These are phyloP conservation scores for Peronospora destructor DNA, from an alignment of 352 stramenopile genomes.

Conservation along the genomic window DNA sequence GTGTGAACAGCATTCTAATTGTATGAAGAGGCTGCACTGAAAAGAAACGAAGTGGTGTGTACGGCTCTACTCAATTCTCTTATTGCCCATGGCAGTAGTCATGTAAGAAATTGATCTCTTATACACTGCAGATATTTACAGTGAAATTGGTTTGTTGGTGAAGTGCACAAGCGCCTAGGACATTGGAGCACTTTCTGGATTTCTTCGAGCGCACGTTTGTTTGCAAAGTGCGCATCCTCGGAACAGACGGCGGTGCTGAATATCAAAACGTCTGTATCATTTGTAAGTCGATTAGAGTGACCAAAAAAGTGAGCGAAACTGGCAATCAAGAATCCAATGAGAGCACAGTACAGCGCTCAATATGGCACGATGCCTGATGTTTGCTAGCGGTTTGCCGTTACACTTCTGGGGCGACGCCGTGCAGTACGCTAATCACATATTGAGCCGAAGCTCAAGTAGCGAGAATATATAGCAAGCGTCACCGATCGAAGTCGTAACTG, in stretches of 20 bases:
- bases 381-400: constrained; percentile 15
- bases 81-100: constrained; percentile 10
- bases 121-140: too few relatives aligned
- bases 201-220: constrained; percentile 5
- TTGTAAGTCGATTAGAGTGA: constrained; percentile 13
- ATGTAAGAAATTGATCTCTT: too few relatives aligned
- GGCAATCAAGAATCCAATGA: constrained; percentile 23
- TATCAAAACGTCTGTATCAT: constrained; percentile 23
- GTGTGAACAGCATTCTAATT: background rate
- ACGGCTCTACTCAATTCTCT: background rate
- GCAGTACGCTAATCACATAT: constrained; percentile 23
- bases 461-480: constrained; percentile 4
- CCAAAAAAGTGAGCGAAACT: constrained; percentile 15
- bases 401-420: constrained; percentile 23
- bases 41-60: background rate
- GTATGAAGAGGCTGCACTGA: background rate
- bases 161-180: constrained; percentile 4
- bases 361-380: constrained; percentile 29
- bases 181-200: constrained; percentile 5
- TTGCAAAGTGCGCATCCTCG: constrained; percentile 5
- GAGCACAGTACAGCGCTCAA: constrained; percentile 24
- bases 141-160: too few relatives aligned
- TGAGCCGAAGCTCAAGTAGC: constrained; percentile 17
- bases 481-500: constrained; percentile 9
- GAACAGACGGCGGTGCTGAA: constrained; percentile 18